A percentile compares a stretch with the other conserved stretches of the same genome.
These are phyloP conservation scores for Alternaria arborescens DNA, from an alignment of 2,329 filamentous ascomycete genomes.

Conservation along the genomic window DNA sequence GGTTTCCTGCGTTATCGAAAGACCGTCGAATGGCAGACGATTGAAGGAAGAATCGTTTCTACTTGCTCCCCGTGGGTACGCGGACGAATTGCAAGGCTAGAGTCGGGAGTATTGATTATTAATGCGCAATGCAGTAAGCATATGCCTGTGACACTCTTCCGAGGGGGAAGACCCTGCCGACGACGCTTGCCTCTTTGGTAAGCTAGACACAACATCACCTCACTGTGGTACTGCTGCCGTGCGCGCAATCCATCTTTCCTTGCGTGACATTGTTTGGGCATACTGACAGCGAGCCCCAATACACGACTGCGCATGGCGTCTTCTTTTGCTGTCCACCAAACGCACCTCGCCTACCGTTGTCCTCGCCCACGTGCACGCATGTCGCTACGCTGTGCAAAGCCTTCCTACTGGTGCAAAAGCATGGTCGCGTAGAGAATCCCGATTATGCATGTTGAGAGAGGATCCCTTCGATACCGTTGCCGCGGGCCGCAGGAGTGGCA, in stretches of 20 bases:
- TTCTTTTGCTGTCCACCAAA: conserved; percentile 1
- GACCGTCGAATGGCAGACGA: conserved; percentile 10
- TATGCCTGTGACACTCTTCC: conserved; percentile 9
- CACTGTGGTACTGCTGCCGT: conserved; percentile 13
- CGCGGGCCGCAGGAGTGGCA: conserved; percentile 27
- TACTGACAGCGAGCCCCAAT: conserved; percentile 22
- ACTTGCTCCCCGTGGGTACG: background rate
- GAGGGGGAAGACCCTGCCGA: conserved; percentile 8
- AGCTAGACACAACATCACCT: conserved; percentile 17
- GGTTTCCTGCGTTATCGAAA: conserved; percentile 7
- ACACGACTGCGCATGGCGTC: conserved; percentile 13
- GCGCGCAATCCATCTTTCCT: conserved; percentile 18
- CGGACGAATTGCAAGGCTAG: conserved; percentile 13
- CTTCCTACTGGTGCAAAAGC: conserved; percentile 8
- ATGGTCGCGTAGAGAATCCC: conserved; percentile 10
- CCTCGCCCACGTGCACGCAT: conserved; percentile 24
- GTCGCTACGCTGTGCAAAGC: conserved; percentile 10
- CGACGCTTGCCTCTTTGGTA: conserved; percentile 19
- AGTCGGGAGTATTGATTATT: conserved; percentile 21
- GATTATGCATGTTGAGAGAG: conserved; percentile 11
- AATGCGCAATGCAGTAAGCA: conserved; percentile 17
- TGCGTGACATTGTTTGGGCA: conserved; percentile 20
- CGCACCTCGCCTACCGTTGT: conserved; percentile 18
- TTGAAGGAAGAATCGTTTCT: conserved; percentile 4
- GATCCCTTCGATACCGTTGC: conserved; percentile 15